Base-by-base conservation (phyloP, 495 filamentous ascomycete species). In the Hypoxylon fragiforme region DNA sequence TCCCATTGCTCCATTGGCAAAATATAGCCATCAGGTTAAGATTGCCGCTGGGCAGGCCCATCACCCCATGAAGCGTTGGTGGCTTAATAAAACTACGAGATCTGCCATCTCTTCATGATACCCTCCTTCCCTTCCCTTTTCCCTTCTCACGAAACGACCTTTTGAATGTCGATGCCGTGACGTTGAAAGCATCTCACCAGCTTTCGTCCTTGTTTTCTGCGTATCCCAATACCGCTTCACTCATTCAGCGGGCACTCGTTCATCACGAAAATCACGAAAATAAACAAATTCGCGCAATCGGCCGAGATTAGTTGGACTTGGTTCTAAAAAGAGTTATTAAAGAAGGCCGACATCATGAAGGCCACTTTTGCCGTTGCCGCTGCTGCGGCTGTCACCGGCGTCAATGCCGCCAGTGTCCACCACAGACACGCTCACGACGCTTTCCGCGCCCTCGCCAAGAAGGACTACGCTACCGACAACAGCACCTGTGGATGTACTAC, bases 161-260 rank as follows among this genome's bases (percentile, higher is more conserved):
- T 70, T 66, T 68, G 72, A 67, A 74, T 74, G 65, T 71, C 73
- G 71, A 71, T 72, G 73, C 73, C 64, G 60, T 72, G 67, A 70
- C 69, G 66, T 68, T 68, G 79, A 77, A 74, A 78, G 78, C 76
- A 65, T 77, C 73, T 56, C 66, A 72, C 67, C 24, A 71, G 74
- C 79, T 79, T 69, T 79, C 66, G 67, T 67, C 68, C 60, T 73
- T 68, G 65, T 56, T 73, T 72, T 65, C 65, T 58, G 48, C 65
- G 66, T 70, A 72, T 76, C 74, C 74, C 64, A 74, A 85, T 70
- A 91, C 90, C 88, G 90, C 90, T 92, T 92, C 90, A 92, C 87
- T 95, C 90, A 66, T 95, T 95, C 78, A 92, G 90, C 90, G 89
- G 90, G 87, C 88, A 86, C 77, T 92, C 89, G 74, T 90, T 91